Conservation (phyloP, 345 rosid genomes). For the Zanthoxylum bungeanum region DNA sequence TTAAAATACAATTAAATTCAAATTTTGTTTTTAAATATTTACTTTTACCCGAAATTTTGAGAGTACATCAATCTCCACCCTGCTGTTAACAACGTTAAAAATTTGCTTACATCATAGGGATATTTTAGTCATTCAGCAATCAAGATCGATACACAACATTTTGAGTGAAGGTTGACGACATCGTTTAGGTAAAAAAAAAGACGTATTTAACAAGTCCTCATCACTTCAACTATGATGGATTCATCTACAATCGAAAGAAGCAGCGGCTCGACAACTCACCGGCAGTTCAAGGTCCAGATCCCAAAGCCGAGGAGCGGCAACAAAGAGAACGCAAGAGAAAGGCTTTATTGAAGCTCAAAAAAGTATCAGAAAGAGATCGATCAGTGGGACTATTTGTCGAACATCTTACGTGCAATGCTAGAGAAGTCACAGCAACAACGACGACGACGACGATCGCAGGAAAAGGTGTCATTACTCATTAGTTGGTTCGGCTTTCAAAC, state of each 20-base stretch:
- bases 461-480: slow-evolving; percentile 23
- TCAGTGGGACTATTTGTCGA: slow-evolving; percentile 65
- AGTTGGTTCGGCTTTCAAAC: slow-evolving; percentile 6
- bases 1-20: too few relatives aligned
- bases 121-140: too few relatives aligned
- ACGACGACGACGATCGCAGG: slow-evolving; percentile 14
- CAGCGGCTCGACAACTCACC: slow-evolving; percentile 31
- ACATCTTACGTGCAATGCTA: slow-evolving; percentile 46
- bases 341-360: slow-evolving; percentile 48
- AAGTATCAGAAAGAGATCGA: slow-evolving; percentile 58
- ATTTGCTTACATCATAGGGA: too few relatives aligned
- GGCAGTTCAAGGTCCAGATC: slow-evolving; percentile 27
- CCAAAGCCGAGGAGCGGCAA: slow-evolving; percentile 38
- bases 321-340: slow-evolving; percentile 43
- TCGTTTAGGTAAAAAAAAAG: too few relatives aligned
- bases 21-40: too few relatives aligned
- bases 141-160: too few relatives aligned
- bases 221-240: slow-evolving; percentile 70
- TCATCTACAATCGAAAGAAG: slow-evolving; percentile 68
- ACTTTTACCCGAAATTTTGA: too few relatives aligned
- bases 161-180: too few relatives aligned
- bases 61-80: too few relatives aligned
- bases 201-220: too few relatives aligned
- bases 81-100: too few relatives aligned
- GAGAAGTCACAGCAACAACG: slow-evolving; percentile 30